Evolutionary conservation across 1,284 basidiomycete species (phyloP).

Genomic region (Leucocoprinus gongylophorus): DNA sequence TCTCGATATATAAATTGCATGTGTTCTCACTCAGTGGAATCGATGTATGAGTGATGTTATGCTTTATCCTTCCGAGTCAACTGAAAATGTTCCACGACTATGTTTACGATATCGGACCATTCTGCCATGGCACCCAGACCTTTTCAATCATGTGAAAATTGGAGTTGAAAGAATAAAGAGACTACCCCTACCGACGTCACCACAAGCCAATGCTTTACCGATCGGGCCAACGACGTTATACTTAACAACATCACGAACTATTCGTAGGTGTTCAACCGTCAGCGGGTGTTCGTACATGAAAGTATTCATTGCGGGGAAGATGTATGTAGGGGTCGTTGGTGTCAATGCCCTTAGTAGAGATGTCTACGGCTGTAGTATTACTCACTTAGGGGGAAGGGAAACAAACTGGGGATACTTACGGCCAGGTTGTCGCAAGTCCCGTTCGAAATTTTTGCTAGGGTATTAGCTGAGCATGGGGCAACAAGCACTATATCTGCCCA

Average conservation of each 20-base stretch:
- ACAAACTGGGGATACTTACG: slow-evolving; percentile 37
- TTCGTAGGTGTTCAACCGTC: slow-evolving; percentile 72
- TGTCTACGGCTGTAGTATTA: slow-evolving; percentile 48
- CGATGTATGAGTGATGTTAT: too few species aligned
- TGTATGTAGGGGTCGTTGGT: slow-evolving; percentile 73
- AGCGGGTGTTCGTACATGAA: slow-evolving; percentile 96
- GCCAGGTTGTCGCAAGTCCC: slow-evolving; percentile 90
- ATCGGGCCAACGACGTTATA: slow-evolving; percentile 85
- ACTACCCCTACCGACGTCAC: slow-evolving; percentile 68
- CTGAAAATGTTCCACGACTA: slow-evolving; percentile 54
- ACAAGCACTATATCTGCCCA: slow-evolving; percentile 96
- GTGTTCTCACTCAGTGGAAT: too few species aligned
- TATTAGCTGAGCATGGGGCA: slow-evolving; percentile 94
- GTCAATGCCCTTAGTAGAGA: slow-evolving; percentile 84
- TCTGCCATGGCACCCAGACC: slow-evolving; percentile 91
- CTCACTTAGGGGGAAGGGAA: slow-evolving; percentile 1
- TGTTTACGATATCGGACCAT: slow-evolving; percentile 74
- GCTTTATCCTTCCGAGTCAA: slow-evolving; percentile 21
- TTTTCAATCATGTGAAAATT: slow-evolving; percentile 23
- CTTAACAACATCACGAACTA: slow-evolving; percentile 65
- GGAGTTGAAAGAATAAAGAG: neutral
- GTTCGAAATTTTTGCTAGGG: slow-evolving; percentile 84
- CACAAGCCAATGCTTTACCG: slow-evolving; percentile 84
- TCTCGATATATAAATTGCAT: too few species aligned
- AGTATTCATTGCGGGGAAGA: slow-evolving; percentile 99